Evolutionary conservation across 208 protist species (phyloP).

Genomic region (Trypanosoma melophagium): DNA sequence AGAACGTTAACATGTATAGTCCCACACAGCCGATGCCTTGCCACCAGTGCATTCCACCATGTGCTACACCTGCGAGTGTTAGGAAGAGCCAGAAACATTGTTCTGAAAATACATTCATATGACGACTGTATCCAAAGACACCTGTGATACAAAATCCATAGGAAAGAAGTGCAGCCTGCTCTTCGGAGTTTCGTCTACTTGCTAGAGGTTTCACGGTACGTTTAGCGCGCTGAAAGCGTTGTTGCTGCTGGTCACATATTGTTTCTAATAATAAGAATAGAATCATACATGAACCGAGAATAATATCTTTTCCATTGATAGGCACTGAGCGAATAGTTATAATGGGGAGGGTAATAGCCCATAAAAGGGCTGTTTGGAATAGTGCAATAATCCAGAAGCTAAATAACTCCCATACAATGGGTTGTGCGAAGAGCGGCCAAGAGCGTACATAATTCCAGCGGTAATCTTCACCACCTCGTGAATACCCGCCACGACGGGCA

Average conservation of each 20-base stretch:
- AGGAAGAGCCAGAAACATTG: constrained; percentile 55
- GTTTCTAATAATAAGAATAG: constrained; percentile 53
- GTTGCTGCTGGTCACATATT: constrained; percentile 74
- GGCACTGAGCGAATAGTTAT: constrained; percentile 36
- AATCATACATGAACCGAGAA: constrained; percentile 35
- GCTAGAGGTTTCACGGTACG: background rate
- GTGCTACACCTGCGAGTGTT: constrained; percentile 37
- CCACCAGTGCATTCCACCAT: constrained; percentile 35
- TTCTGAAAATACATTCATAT: constrained; percentile 80
- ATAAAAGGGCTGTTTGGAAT: constrained; percentile 71
- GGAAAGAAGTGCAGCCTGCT: constrained; percentile 24
- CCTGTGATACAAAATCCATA: constrained; percentile 74
- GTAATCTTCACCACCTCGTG: constrained; percentile 69
- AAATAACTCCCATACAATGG: constrained; percentile 60
- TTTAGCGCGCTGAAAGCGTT: constrained; percentile 65
- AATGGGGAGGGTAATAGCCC: constrained; percentile 70
- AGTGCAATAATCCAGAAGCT: constrained; percentile 66
- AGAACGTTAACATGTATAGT: constrained; percentile 41
- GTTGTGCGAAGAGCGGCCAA: constrained; percentile 28
- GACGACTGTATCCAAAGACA: constrained; percentile 71
- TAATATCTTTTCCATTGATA: constrained; percentile 30
- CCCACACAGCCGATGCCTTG: constrained; percentile 43
- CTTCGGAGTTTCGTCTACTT: background rate
- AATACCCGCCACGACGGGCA: constrained; percentile 69
- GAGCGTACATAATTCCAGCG: constrained; percentile 67